phyloP scores from a whole-genome alignment of 441 rosid genomes.

The Mallotus japonicus region DNA sequence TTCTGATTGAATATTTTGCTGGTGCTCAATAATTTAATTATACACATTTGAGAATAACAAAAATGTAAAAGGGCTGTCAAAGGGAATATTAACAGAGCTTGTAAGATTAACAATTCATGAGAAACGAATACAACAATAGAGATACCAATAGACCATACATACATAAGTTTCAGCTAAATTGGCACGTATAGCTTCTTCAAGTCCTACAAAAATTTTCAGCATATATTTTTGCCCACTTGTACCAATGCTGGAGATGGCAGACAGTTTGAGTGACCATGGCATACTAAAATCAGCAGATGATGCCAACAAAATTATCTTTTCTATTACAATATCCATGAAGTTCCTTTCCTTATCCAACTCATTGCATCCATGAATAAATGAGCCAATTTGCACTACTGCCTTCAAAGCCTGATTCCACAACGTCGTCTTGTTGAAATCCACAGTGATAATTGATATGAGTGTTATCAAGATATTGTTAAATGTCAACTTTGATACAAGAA shows the following conservation, averaged over 20 bases:
- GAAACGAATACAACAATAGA: constrained; percentile 13
- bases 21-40: constrained; percentile 9
- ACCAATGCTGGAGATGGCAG: constrained; percentile 64
- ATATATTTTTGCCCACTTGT: constrained; percentile 51
- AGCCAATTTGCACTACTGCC: constrained; percentile 70
- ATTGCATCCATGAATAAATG: constrained; percentile 45
- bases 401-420: constrained; percentile 73
- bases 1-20: background rate
- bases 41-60: background rate
- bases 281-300: constrained; percentile 43
- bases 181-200: constrained; percentile 58
- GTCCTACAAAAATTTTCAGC: constrained; percentile 56
- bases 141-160: constrained; percentile 33
- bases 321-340: constrained; percentile 60
- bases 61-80: background rate
- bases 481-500: constrained; percentile 45
- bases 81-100: constrained; percentile 19
- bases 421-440: constrained; percentile 39
- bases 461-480: constrained; percentile 64
- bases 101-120: constrained; percentile 12
- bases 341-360: constrained; percentile 56
- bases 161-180: constrained; percentile 63
- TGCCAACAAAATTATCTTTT: constrained; percentile 45
- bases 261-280: constrained; percentile 55
- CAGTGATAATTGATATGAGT: constrained; percentile 50